A percentile compares a stretch with the other conserved stretches of the same genome.
These are phyloP conservation scores for Nicotiana otophora DNA, from an alignment of 257 asterid genomes.

Conservation along the genomic window DNA sequence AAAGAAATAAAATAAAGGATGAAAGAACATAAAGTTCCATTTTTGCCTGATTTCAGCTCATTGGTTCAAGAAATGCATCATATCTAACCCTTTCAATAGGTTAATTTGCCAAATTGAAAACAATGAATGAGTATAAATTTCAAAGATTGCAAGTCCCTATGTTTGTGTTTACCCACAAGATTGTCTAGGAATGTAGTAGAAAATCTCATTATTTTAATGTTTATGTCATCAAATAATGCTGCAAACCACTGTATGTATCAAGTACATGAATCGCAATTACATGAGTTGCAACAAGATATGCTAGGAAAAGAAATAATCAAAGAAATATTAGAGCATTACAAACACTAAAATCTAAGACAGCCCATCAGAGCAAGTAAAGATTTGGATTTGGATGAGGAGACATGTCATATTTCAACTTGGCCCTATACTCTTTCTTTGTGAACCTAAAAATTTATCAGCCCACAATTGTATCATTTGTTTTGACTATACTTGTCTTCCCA, in stretches of 20 bases:
- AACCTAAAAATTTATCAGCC: not conserved
- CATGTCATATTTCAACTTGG: slow-evolving; percentile 14
- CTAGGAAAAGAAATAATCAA: slow-evolving; percentile 21
- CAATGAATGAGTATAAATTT: not conserved
- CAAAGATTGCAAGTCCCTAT: slow-evolving; percentile 32
- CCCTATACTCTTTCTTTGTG: not conserved
- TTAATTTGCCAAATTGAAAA: not conserved
- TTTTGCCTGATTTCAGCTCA: not conserved
- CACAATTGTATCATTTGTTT: not conserved
- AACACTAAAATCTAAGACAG: slow-evolving; percentile 39
- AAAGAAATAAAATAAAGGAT: too few relatives aligned
- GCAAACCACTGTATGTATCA: not conserved
- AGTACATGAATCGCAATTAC: not conserved
- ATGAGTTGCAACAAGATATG: not conserved
- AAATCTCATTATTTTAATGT: slow-evolving; percentile 2
- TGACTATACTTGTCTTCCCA: not conserved
- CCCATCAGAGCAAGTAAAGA: slow-evolving; percentile 24
- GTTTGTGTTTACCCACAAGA: slow-evolving; percentile 31
- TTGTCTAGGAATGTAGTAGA: slow-evolving; percentile 23
- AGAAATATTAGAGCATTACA: slow-evolving; percentile 27
- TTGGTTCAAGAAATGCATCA: not conserved
- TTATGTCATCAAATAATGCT: slow-evolving; percentile 4
- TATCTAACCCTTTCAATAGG: not conserved
- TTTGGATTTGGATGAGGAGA: slow-evolving; percentile 19
- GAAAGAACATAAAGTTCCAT: not conserved